These are phyloP conservation scores for Pachyrhizus erosus DNA, from an alignment of 306 rosid genomes.

Conservation along the genomic window DNA sequence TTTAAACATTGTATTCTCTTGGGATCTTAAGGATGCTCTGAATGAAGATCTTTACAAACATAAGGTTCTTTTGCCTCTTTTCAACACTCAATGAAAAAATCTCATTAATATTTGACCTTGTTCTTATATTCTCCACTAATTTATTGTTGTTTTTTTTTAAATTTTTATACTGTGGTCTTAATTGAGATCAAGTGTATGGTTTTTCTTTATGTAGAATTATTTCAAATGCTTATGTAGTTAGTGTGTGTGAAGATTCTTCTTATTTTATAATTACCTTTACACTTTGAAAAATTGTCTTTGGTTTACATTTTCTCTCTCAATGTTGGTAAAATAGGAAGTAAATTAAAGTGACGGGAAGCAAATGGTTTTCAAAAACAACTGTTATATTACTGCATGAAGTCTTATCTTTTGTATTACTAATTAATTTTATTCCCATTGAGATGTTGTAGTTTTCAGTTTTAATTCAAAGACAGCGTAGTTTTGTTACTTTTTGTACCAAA, in stretches of 20 bases:
- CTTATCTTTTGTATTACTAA: no score
- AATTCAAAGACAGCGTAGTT: no score
- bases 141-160: not conserved
- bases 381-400: no score
- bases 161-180: not conserved
- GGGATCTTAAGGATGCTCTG: constrained; percentile 49
- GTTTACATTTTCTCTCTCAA: not conserved
- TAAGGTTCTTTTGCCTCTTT: constrained; percentile 24
- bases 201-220: not conserved
- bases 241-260: not conserved
- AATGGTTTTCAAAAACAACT: no score
- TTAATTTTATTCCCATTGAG: no score
- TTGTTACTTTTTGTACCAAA: no score
- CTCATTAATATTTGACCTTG: not conserved
- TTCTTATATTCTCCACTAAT: not conserved
- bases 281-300: not conserved
- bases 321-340: no score
- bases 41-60: constrained; percentile 34
- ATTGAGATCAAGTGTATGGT: not conserved
- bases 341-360: no score
- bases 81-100: not conserved
- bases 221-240: not conserved
- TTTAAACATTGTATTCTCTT: constrained; percentile 45
- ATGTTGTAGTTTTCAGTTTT: not conserved
- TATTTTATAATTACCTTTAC: not conserved